Conservation (phyloP, 2,329 filamentous ascomycete species). For the Microcera coccophila region DNA sequence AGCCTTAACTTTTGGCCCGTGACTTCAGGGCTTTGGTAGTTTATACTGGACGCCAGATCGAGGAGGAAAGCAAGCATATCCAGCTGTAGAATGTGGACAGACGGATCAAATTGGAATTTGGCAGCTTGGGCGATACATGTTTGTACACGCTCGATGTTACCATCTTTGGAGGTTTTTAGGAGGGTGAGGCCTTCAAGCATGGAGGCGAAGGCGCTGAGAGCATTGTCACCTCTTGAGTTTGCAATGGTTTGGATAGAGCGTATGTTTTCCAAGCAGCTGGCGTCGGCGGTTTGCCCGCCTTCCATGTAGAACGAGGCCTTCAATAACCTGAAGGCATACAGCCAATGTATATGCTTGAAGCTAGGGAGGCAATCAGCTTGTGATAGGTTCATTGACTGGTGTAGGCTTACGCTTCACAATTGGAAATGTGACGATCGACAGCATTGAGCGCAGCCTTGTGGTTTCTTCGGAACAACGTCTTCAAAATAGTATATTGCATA, state of each 20-base stretch:
- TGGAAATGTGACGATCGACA: constrained; percentile 63
- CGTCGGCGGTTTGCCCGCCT: constrained; percentile 56
- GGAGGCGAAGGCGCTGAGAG: constrained; percentile 62
- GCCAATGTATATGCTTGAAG: constrained; percentile 66
- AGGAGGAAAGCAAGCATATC: constrained; percentile 62
- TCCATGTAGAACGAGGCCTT: constrained; percentile 67
- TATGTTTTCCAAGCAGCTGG: constrained; percentile 64
- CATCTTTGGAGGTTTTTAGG: constrained; percentile 59
- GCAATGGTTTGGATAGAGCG: constrained; percentile 59
- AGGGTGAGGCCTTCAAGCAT: constrained; percentile 67
- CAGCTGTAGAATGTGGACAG: constrained; percentile 60
- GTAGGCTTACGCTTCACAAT: constrained; percentile 58
- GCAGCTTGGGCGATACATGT: constrained; percentile 69
- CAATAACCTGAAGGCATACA: constrained; percentile 72
- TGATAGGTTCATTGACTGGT: background rate
- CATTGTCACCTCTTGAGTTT: constrained; percentile 55
- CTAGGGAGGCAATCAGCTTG: constrained; percentile 30
- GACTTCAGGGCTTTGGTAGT: constrained; percentile 56
- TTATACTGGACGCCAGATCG: constrained; percentile 66
- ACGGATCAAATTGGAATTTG: constrained; percentile 64
- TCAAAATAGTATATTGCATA: constrained; percentile 69
- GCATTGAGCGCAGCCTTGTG: constrained; percentile 70
- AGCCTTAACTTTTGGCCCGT: constrained; percentile 57
- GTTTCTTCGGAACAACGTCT: constrained; percentile 66
- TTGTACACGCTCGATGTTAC: constrained; percentile 67